Percentiles rank a stretch among this genome's conserved stretches.
phyloP scores from a whole-genome alignment of 1,284 basidiomycete genomes.

The Hymenochaete sp. region DNA sequence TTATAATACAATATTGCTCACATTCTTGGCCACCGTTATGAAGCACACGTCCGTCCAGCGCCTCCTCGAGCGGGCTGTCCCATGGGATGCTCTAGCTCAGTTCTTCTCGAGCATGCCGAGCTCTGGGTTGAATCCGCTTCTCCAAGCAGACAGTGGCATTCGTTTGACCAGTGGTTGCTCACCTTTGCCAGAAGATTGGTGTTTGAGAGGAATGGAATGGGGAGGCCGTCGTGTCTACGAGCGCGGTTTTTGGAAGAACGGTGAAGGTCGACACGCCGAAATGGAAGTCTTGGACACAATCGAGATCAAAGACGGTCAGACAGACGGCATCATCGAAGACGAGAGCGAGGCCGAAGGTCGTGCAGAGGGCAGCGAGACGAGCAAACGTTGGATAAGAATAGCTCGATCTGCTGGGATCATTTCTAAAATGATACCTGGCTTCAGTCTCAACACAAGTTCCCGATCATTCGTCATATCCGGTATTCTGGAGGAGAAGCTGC shows the following conservation, averaged over 20 bases:
- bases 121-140: conserved; percentile 35
- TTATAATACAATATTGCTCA: conserved; percentile 80
- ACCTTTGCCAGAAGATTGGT: conserved; percentile 92
- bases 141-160: conserved; percentile 27
- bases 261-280: conserved; percentile 60
- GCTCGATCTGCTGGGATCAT: conserved; percentile 66
- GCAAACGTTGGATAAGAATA: conserved; percentile 64
- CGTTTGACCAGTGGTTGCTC: conserved; percentile 57
- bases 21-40: conserved; percentile 75
- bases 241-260: conserved; percentile 82
- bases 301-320: conserved; percentile 38
- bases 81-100: conserved; percentile 70
- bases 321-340: conserved; percentile 76
- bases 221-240: conserved; percentile 82
- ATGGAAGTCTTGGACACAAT: conserved; percentile 73
- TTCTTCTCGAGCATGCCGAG: conserved; percentile 63
- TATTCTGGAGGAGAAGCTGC: conserved; percentile 59
- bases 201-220: conserved; percentile 93
- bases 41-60: conserved; percentile 54
- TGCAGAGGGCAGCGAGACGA: conserved; percentile 27
- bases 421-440: conserved; percentile 66
- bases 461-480: conserved; percentile 64
- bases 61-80: conserved; percentile 68
- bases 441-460: conserved; percentile 56
- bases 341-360: conserved; percentile 43